Conservation (phyloP, 345 rosid species). For the Hirschfeldia incana region DNA sequence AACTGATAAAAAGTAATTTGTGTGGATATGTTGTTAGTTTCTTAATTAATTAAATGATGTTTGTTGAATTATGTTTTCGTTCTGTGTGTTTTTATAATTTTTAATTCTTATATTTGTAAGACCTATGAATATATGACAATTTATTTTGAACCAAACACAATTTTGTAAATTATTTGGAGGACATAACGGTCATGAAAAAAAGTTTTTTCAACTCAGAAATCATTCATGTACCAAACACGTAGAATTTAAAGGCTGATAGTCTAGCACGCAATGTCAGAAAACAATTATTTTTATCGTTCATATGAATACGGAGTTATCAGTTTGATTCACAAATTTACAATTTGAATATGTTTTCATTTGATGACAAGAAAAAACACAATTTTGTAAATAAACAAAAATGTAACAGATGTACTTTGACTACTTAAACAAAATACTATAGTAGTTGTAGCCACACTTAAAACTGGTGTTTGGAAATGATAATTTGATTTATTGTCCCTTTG, state of each 20-base stretch:
- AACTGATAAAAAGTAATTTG: background rate
- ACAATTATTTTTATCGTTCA: too few species aligned
- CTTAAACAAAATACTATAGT: constrained; percentile 26
- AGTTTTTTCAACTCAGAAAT: too few species aligned
- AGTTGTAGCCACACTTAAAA: constrained; percentile 21
- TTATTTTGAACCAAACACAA: background rate
- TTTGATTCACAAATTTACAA: too few species aligned
- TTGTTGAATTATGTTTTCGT: background rate
- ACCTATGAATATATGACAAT: background rate
- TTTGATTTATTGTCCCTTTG: constrained; percentile 34
- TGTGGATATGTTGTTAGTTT: background rate
- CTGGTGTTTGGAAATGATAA: constrained; percentile 24
- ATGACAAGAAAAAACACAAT: background rate
- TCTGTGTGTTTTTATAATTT: background rate
- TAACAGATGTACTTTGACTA: constrained; percentile 31
- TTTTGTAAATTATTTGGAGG: background rate
- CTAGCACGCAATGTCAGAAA: too few species aligned
- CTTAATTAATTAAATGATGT: background rate
- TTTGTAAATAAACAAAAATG: constrained; percentile 27
- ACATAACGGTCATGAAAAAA: too few species aligned
- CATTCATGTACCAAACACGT: too few species aligned
- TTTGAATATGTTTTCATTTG: too few species aligned
- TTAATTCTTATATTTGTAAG: background rate
- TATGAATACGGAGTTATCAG: too few species aligned
- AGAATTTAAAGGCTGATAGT: too few species aligned